Evolutionary conservation across 306 rosid genomes (phyloP), one percentile per base, ranked within the genome.

Genomic region (Cucurbita maxima): DNA sequence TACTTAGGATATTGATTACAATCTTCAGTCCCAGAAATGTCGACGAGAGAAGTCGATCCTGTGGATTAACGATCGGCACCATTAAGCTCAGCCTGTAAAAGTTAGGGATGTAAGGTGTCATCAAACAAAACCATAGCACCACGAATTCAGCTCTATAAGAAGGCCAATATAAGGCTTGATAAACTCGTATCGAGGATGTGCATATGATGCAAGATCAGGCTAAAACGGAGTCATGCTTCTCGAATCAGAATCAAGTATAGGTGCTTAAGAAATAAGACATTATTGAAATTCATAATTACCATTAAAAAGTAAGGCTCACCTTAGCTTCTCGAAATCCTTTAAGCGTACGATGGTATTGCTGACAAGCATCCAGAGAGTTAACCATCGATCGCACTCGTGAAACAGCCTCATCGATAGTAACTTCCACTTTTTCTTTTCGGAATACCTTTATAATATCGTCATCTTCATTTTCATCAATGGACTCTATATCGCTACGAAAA

Each of bases 401-500:
- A 59, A 95, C 81, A 73, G 97, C 96, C 85, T 82, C 82, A 2
- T 88, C 85, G 72, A 91, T 74, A 54, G 88, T 83, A 71, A 44
- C 90, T 70, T 91, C 78, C 9, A 95, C 97, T 79, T 88, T 95
- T 80, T 89, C 82, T 79, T 89, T 81, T 51, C 97, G 88, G 85
- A 89, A 95, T 78, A 73, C 88, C 83, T 81, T 89, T 76, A 91
- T 92, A 80, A 95, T 82, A 68, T 95, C 99, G 60, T 90, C 98
- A 22, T 89, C 99, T 40, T 87, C 96, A 80, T 80, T 83, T 57
- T 85, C 94, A 56, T 80, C 88, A 37, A 74, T 72, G 18, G 82
- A 22, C 13, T 83, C 72, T 58, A 74, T 63, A 58, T 85, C 96
- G 16, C 76, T 80, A 25, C 79, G 83, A 71, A 87, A 87, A 45